Evolutionary conservation across 352 stramenopile species (phyloP), one percentile per base, ranked within the genome.

Genomic region (Phytophthora brassicae): DNA sequence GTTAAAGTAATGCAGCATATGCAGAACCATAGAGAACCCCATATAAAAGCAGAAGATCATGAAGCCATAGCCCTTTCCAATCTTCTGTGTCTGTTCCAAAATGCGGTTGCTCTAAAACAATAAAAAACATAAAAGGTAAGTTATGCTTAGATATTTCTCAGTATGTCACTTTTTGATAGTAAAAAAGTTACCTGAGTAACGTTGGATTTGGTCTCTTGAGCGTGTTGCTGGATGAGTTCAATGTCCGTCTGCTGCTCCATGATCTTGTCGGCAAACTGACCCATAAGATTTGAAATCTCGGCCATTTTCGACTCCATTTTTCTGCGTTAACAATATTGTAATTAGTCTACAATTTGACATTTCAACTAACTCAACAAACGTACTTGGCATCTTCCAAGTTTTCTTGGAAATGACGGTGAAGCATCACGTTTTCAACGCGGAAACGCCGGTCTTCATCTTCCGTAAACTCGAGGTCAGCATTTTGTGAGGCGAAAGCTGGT

Each of bases 1-100:
- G 66, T 88, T 85, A 70, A 92, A 91, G 62, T 91, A 92, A 68
- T 95, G 86, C 42, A 95, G 60, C 55, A 88, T 58, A 44, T 91
- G 81, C 38, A 95, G 51, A 31, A 95, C 56, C 14, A 88, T 26
- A 8, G 86, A 89, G 46, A 90, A 90, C 3, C 69, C 77, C 16
- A 73, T 14, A 63, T 95, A 95, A 60, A 93, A 80, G 48, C 86
- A 95, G 52, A 95, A 95, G 52, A 95, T 88, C 64, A 89, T 86
- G 51, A 95, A 94, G 6, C 86, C 86, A 49, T 89, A 91, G 55
- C 79, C 78, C n/a, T 64, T 70, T 6, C 86, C 84, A 39, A 94
- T 89, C 54, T 87, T 70, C 39, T 89, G 75, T 2, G 86, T 88
- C 28, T 90, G 75, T 63, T 92, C 75, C 38, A 95, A 56, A 35